These are phyloP conservation scores for Talaromyces liani DNA, from an alignment of 495 filamentous ascomycete genomes.

Conservation along the genomic window DNA sequence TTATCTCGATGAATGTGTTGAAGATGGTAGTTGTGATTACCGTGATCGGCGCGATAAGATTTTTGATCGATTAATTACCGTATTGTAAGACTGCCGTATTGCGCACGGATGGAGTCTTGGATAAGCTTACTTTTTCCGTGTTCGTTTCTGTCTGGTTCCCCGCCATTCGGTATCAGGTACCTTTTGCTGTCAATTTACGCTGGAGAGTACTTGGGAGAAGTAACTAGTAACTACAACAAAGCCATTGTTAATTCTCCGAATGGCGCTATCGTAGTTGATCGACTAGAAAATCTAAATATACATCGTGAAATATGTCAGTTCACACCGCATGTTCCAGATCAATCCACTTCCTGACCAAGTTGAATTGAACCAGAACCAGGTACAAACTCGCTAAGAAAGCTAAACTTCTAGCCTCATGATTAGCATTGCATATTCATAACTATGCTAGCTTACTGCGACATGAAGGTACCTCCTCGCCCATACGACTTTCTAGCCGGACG, in stretches of 20 bases:
- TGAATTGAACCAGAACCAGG: background rate
- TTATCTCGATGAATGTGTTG: background rate
- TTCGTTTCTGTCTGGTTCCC: background rate
- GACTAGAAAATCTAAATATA: background rate
- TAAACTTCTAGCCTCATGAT: background rate
- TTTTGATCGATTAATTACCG: background rate
- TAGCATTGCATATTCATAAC: background rate
- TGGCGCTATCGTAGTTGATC: background rate
- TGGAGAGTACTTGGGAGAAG: background rate
- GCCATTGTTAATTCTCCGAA: background rate
- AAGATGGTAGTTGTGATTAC: background rate
- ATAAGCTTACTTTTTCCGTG: background rate
- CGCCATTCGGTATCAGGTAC: background rate
- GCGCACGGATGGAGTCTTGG: background rate
- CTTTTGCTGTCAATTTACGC: background rate
- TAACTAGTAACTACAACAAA: background rate
- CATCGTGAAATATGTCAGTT: background rate
- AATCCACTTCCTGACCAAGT: background rate
- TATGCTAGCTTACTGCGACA: background rate
- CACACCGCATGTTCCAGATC: background rate
- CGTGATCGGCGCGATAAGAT: constrained; percentile 3
- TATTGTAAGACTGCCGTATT: background rate
- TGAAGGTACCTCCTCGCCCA: background rate
- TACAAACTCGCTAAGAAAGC: background rate
- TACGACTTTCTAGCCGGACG: background rate